A percentile compares a stretch with the other conserved stretches of the same genome.
phyloP scores from a whole-genome alignment of 2,329 filamentous ascomycete species.

The Trichoderma sp. region DNA sequence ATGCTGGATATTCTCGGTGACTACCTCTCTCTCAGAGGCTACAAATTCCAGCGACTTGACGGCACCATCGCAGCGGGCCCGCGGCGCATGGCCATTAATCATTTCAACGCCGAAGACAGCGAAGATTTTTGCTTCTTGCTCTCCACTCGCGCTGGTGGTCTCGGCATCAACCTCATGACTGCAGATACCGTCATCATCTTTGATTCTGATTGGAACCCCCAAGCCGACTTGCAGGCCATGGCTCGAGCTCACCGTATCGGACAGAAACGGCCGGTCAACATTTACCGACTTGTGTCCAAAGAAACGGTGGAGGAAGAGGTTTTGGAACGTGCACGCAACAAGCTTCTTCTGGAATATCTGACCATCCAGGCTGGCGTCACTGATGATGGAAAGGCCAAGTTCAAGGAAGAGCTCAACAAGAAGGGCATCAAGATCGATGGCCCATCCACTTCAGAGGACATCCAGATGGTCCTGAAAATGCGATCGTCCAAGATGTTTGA shows the following conservation, averaged over 20 bases:
- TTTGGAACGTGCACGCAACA: constrained; percentile 91
- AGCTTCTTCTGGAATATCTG: constrained; percentile 93
- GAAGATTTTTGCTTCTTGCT: constrained; percentile 95
- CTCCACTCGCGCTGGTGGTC: constrained; percentile 89
- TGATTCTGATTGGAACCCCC: constrained; percentile 98
- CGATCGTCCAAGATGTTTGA: constrained; percentile 99
- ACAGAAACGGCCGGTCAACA: constrained; percentile 91
- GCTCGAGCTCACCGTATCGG: constrained; percentile 96
- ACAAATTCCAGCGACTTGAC: constrained; percentile 91
- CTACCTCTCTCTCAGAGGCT: constrained; percentile 88
- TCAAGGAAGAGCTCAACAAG: constrained; percentile 71
- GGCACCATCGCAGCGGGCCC: constrained; percentile 88
- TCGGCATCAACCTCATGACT: constrained; percentile 99
- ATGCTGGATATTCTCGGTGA: constrained; percentile 96
- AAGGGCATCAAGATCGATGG: constrained; percentile 72
- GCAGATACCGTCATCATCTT: constrained; percentile 97
- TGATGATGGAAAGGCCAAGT: constrained; percentile 84
- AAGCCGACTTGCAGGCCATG: constrained; percentile 97
- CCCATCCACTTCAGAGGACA: constrained; percentile 88
- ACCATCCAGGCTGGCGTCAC: constrained; percentile 97
- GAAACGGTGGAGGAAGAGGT: constrained; percentile 99
- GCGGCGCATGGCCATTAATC: constrained; percentile 90
- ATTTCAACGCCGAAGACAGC: constrained; percentile 96
- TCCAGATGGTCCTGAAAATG: constrained; percentile 93
- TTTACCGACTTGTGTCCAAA: constrained; percentile 94